Evolutionary conservation across 2,329 filamentous ascomycete species (phyloP).

Genomic region (Albophoma yamanashiensis): DNA sequence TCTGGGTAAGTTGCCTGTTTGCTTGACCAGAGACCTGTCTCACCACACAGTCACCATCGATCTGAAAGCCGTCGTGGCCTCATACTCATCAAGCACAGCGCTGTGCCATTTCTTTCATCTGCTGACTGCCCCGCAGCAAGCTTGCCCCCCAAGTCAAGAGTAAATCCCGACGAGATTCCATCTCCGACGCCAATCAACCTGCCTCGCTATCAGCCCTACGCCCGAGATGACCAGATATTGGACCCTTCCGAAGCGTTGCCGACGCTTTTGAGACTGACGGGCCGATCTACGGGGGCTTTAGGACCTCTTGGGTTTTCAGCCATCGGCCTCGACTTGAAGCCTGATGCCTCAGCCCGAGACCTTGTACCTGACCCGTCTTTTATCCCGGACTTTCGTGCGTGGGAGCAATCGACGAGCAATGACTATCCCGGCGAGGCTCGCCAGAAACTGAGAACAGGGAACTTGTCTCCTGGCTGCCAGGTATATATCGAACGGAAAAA

Average conservation of each 20-base stretch:
- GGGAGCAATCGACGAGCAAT: slow-evolving; percentile 38
- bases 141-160: slow-evolving; percentile 15
- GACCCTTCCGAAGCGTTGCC: slow-evolving; percentile 29
- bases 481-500: slow-evolving; percentile 47
- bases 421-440: slow-evolving; percentile 37
- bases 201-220: slow-evolving; percentile 32
- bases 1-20: slow-evolving; percentile 23
- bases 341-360: slow-evolving; percentile 34
- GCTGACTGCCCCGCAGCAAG: slow-evolving; percentile 14
- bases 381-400: slow-evolving; percentile 42
- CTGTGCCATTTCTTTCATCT: slow-evolving; percentile 5
- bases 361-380: slow-evolving; percentile 43
- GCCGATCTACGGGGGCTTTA: slow-evolving; percentile 30
- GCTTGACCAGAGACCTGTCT: not conserved
- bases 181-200: slow-evolving; percentile 44
- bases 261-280: slow-evolving; percentile 39
- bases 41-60: not conserved
- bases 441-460: slow-evolving; percentile 39
- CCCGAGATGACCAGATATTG: slow-evolving; percentile 17
- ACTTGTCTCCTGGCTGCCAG: slow-evolving; percentile 43
- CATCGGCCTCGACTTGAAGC: slow-evolving; percentile 44
- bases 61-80: not conserved
- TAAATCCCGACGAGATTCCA: slow-evolving; percentile 41
- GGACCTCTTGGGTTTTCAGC: slow-evolving; percentile 41
- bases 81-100: not conserved